phyloP scores from a whole-genome alignment of 2,329 filamentous ascomycete species.

The Zopfia rhizophila region DNA sequence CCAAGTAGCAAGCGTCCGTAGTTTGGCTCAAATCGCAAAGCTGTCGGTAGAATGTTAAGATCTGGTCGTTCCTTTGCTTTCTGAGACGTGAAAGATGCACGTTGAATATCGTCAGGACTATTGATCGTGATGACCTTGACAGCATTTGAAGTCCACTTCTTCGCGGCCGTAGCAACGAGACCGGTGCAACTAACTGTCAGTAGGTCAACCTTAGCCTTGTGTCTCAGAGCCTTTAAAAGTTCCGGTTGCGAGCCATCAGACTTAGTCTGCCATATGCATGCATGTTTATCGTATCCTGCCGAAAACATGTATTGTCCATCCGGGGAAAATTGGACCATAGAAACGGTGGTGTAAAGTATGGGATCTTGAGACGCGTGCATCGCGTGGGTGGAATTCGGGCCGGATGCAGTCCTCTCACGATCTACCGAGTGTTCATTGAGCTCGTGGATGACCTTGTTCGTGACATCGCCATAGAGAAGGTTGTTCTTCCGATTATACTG shows the following conservation, averaged over 20 bases:
- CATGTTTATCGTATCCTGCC: conserved; percentile 64
- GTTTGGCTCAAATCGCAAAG: conserved; percentile 44
- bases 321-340: conserved; percentile 63
- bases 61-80: conserved; percentile 43
- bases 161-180: conserved; percentile 62
- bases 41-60: conserved; percentile 41
- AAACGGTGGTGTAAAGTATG: conserved; percentile 67
- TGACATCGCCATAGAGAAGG: conserved; percentile 63
- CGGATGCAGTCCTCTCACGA: conserved; percentile 51
- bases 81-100: conserved; percentile 37
- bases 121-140: conserved; percentile 45
- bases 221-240: conserved; percentile 44
- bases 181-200: conserved; percentile 56
- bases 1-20: conserved; percentile 60
- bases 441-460: conserved; percentile 58
- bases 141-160: conserved; percentile 43
- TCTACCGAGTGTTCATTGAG: conserved; percentile 63
- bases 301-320: conserved; percentile 61
- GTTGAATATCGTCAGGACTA: conserved; percentile 20
- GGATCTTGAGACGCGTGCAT: conserved; percentile 62
- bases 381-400: conserved; percentile 56
- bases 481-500: conserved; percentile 70
- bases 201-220: conserved; percentile 62
- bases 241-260: conserved; percentile 35
- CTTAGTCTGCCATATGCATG: conserved; percentile 54